Percentiles rank a stretch among this genome's conserved stretches.
These are phyloP conservation scores for Rhizoctonia solani DNA, from an alignment of 1,284 basidiomycete species.

Conservation along the genomic window DNA sequence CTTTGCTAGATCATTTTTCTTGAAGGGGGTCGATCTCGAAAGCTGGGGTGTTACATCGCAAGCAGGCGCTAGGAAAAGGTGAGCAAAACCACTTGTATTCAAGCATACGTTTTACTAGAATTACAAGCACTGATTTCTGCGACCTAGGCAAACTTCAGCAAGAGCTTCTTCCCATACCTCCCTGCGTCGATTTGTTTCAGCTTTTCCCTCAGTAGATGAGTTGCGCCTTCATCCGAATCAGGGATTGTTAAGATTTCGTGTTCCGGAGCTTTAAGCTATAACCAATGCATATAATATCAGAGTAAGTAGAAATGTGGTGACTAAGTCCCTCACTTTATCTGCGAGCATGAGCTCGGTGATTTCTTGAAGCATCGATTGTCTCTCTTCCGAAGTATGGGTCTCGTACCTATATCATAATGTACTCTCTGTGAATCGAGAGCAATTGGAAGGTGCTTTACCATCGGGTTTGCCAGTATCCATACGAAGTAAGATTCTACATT, in stretches of 20 bases:
- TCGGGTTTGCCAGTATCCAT: constrained; percentile 76
- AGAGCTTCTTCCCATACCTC: constrained; percentile 68
- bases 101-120: too few relatives aligned
- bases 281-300: not conserved
- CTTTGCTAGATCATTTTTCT: too few relatives aligned
- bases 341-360: constrained; percentile 54
- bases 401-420: constrained; percentile 46
- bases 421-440: not conserved
- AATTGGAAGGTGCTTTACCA: constrained; percentile 52
- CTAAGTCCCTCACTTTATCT: constrained; percentile 49
- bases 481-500: constrained; percentile 58
- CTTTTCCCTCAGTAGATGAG: constrained; percentile 52
- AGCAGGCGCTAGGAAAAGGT: too few relatives aligned
- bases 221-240: constrained; percentile 59
- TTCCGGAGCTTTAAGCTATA: constrained; percentile 65
- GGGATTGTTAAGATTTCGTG: constrained; percentile 66
- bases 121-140: too few relatives aligned
- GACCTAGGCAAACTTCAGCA: constrained; percentile 58
- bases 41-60: too few relatives aligned
- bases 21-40: too few relatives aligned
- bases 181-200: constrained; percentile 58
- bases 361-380: constrained; percentile 43
- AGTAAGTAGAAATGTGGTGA: not conserved
- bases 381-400: constrained; percentile 41
- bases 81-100: too few relatives aligned